These are phyloP conservation scores for Mycosarcoma mackinlayi DNA, from an alignment of 1,284 basidiomycete species.

Conservation along the genomic window DNA sequence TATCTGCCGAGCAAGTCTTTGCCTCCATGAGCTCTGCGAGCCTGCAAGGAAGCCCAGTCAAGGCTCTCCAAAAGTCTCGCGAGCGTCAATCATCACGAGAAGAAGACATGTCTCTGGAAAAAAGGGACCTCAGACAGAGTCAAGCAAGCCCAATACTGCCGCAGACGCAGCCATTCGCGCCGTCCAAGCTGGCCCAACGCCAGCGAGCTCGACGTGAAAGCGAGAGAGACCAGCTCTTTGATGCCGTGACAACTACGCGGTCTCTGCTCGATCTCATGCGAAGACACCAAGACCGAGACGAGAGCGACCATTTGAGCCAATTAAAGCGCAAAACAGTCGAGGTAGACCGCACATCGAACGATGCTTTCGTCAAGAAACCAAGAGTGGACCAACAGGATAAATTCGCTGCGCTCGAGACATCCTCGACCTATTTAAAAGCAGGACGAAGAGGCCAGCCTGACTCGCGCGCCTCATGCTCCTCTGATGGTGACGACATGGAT, in stretches of 20 bases:
- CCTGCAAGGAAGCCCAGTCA: constrained; percentile 33
- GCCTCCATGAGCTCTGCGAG: constrained; percentile 18
- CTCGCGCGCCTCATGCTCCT: neutral
- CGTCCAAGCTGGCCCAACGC: constrained; percentile 39
- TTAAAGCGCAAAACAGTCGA: constrained; percentile 28
- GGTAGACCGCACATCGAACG: neutral
- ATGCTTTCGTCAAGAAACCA: constrained; percentile 1
- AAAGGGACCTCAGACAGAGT: neutral
- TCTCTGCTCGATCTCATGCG: constrained; percentile 35
- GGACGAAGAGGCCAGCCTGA: neutral
- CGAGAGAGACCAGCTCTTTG: constrained; percentile 13
- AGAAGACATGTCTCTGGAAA: neutral
- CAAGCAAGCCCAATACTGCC: constrained; percentile 13
- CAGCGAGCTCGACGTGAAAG: neutral
- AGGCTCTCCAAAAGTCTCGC: constrained; percentile 29
- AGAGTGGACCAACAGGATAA: neutral
- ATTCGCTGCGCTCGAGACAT: neutral
- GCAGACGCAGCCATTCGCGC: constrained; percentile 26
- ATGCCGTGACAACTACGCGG: constrained; percentile 22
- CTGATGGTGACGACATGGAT: constrained; percentile 13
- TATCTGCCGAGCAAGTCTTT: constrained; percentile 31
- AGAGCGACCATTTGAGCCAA: neutral
- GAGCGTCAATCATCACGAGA: constrained; percentile 14
- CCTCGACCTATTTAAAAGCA: too few species aligned
- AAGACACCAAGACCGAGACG: neutral